phyloP scores from a whole-genome alignment of 176 grass and related monocot genomes.

The Bonia amplexicaulis region DNA sequence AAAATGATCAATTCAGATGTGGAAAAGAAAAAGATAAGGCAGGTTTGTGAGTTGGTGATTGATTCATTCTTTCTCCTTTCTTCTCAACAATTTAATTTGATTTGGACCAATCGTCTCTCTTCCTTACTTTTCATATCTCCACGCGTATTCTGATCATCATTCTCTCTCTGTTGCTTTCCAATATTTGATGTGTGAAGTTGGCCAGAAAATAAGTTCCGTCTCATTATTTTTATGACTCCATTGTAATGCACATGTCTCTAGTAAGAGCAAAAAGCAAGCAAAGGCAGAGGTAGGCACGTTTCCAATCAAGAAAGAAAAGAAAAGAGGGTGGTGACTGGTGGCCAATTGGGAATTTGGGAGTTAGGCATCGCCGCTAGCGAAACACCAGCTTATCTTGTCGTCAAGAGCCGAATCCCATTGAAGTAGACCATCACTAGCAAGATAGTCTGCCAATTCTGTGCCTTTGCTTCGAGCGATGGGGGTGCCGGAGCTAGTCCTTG shows the following conservation, averaged over 20 bases:
- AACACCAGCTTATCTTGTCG: constrained; percentile 8
- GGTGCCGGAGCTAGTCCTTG: background rate
- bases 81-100: no score
- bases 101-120: no score
- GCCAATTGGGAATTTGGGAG: background rate
- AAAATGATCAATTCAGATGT: background rate
- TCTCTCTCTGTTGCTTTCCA: no score
- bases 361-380: background rate
- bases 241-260: no score
- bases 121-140: no score
- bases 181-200: no score
- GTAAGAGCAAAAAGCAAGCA: background rate
- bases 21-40: background rate
- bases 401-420: constrained; percentile 17
- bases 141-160: no score
- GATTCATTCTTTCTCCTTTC: no score
- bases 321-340: background rate
- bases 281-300: background rate
- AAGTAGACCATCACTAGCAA: background rate
- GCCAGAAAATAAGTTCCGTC: no score
- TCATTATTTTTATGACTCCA: no score
- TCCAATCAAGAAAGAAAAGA: background rate
- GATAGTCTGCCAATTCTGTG: background rate
- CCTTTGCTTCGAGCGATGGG: background rate
- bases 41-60: no score